A percentile compares a stretch with the other conserved stretches of the same genome.
Evolutionary conservation across 768 basidiomycete genomes (phyloP).

Genomic region (Lanmaoa pseudosensibilis): DNA sequence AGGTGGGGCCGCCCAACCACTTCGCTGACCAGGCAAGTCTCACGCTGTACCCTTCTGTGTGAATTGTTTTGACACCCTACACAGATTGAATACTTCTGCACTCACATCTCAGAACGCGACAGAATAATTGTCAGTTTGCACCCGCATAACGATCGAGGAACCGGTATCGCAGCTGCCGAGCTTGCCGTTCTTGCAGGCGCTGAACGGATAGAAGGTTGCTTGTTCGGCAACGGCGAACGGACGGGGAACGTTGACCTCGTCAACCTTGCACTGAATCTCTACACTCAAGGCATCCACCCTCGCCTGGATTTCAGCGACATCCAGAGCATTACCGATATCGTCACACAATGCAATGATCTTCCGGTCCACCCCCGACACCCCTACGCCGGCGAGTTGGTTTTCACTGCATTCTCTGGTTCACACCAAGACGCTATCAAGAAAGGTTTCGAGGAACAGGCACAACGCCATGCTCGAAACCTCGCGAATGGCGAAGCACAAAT

Average conservation of each 20-base stretch:
- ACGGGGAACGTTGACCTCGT: conserved; percentile 99
- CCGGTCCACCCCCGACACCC: conserved; percentile 96
- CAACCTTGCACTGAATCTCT: conserved; percentile 93
- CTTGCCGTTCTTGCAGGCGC: conserved; percentile 90
- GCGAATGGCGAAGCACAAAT: conserved; percentile 55
- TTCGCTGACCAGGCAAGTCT: conserved; percentile 90
- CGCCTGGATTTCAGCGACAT: conserved; percentile 91
- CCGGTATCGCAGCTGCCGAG: conserved; percentile 91
- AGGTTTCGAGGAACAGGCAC: conserved; percentile 85
- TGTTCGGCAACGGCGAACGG: conserved; percentile 98
- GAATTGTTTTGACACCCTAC: conserved; percentile 7
- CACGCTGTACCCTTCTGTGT: not conserved
- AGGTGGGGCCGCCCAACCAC: conserved; percentile 96
- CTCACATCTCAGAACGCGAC: conserved; percentile 82
- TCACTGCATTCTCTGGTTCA: conserved; percentile 98
- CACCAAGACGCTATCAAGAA: conserved; percentile 99
- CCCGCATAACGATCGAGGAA: conserved; percentile 98
- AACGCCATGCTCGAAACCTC: conserved; percentile 60
- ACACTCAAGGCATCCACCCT: conserved; percentile 91
- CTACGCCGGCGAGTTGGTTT: no score
- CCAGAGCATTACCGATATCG: conserved; percentile 85
- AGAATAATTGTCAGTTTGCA: conserved; percentile 90
- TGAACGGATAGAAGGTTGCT: conserved; percentile 96
- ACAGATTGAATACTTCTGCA: conserved; percentile 93
- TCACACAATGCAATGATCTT: conserved; percentile 95